Evolutionary conservation across 2,329 filamentous ascomycete genomes (phyloP), one percentile per base, ranked within the genome.

Genomic region (Exophiala sp.): DNA sequence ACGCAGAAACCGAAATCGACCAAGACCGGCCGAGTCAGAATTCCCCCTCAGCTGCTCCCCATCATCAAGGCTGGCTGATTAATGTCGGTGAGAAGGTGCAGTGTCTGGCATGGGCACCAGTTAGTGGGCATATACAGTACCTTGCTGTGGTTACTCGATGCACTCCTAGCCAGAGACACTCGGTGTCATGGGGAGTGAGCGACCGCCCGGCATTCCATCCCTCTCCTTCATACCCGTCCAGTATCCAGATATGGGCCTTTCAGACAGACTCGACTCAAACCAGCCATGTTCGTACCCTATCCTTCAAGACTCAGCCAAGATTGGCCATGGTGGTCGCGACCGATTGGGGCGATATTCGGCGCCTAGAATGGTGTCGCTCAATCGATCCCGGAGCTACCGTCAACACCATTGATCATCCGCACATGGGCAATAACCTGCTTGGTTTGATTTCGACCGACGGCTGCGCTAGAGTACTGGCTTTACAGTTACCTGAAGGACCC

Each of bases 161-260:
- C 18, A 62, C 65, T 7, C 60, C 66, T 9, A 60, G 65, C 23
- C 67, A 73, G 51, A 68, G 69, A 48, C 52, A 58, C 44, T 37
- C 55, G 13, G 60, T 65, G 34, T 53, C 58, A n/a, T 50, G 59
- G 34, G 23, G 21, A 10, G 30, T 34, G 14, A 11, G 37, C 14
- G 40, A 47, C 21, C 47, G 72, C 6, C 72, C 75, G 14, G 71
- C 78, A 3, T 81, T 80, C 60, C 68, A 68, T 13, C 68, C 77
- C 8, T 73, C 74, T 3, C 62, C 67, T 5, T 65, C 71, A 13
- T 74, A 72, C 53, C 70, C 73, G 13, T 70, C 73, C 11, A 72
- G 71, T 2, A 70, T 83, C 24, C 79, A 82, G 55, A 73, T 83
- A 5, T 83, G 80, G 80, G 67, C 73, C 4, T 78, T 83, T 57